Conservation (phyloP, 2,329 filamentous ascomycete genomes). For the Tympanopsis confertula region DNA sequence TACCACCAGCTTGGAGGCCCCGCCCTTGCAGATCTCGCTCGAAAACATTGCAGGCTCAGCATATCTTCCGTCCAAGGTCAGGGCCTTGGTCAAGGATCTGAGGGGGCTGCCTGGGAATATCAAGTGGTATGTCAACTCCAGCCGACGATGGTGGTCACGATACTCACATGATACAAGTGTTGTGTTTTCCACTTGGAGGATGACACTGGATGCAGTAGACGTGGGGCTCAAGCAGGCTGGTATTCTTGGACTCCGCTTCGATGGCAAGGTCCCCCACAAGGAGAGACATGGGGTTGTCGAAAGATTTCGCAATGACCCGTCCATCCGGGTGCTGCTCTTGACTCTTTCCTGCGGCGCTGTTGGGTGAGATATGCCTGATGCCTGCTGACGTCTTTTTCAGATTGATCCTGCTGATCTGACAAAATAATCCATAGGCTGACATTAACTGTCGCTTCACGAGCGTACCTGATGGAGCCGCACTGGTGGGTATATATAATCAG, state of each 20-base stretch:
- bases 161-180: no score
- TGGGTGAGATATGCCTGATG: conserved; percentile 21
- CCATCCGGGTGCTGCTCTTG: conserved; percentile 29
- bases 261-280: conserved; percentile 30
- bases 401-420: neutral
- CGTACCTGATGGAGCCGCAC: conserved; percentile 38
- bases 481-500: no score
- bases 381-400: neutral
- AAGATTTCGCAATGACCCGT: conserved; percentile 22
- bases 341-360: conserved; percentile 39
- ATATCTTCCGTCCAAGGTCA: conserved; percentile 18
- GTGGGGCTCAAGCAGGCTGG: conserved; percentile 18
- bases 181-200: conserved; percentile 37
- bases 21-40: no score
- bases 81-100: conserved; percentile 18
- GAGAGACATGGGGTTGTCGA: conserved; percentile 26
- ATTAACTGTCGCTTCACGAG: conserved; percentile 31
- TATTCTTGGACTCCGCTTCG: conserved; percentile 27
- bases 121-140: conserved; percentile 18
- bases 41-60: no score
- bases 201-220: conserved; percentile 32
- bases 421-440: conserved; percentile 21
- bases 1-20: conserved; percentile 10
- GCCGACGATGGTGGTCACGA: neutral
- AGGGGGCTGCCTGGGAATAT: conserved; percentile 9